Percentiles rank a stretch among this genome's conserved stretches.
These are phyloP conservation scores for Tetradesmus obliquus DNA, from an alignment of 139 green algal genomes.

Conservation along the genomic window DNA sequence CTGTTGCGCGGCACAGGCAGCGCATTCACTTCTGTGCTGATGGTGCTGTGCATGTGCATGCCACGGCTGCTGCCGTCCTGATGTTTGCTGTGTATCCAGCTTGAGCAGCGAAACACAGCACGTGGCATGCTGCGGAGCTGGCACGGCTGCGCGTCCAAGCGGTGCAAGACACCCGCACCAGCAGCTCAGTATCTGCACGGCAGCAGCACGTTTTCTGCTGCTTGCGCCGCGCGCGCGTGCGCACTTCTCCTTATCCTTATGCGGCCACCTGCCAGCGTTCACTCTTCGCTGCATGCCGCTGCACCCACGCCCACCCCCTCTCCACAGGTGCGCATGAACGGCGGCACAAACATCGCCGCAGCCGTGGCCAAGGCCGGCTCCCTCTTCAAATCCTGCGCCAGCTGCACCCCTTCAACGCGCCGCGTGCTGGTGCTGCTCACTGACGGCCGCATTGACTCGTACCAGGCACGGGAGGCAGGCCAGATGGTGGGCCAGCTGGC, in stretches of 20 bases:
- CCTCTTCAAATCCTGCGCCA: conserved; percentile 60
- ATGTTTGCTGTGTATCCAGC: background rate
- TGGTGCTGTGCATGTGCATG: no score
- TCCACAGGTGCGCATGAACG: conserved; percentile 77
- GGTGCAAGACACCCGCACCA: no score
- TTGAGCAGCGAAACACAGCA: no score
- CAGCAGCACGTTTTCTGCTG: background rate
- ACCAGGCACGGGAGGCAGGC: conserved; percentile 58
- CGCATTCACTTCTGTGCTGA: background rate
- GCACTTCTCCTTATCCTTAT: background rate
- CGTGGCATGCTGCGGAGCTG: no score
- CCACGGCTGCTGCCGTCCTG: no score
- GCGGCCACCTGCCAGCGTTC: no score
- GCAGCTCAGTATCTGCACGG: no score
- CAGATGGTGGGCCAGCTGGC: conserved; percentile 59
- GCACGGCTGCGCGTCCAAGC: no score
- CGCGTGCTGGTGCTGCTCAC: conserved; percentile 76
- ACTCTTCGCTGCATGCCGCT: background rate
- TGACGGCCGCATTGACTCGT: conserved; percentile 57
- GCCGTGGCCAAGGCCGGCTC: conserved; percentile 71
- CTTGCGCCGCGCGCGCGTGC: background rate
- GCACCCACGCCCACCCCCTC: background rate
- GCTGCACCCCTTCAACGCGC: background rate
- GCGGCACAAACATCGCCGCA: conserved; percentile 82
- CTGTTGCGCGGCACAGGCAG: background rate